Percentiles rank a stretch among this genome's conserved stretches.
These are phyloP conservation scores for Aspergillus tubingensis DNA, from an alignment of 2,329 filamentous ascomycete genomes.

Conservation along the genomic window DNA sequence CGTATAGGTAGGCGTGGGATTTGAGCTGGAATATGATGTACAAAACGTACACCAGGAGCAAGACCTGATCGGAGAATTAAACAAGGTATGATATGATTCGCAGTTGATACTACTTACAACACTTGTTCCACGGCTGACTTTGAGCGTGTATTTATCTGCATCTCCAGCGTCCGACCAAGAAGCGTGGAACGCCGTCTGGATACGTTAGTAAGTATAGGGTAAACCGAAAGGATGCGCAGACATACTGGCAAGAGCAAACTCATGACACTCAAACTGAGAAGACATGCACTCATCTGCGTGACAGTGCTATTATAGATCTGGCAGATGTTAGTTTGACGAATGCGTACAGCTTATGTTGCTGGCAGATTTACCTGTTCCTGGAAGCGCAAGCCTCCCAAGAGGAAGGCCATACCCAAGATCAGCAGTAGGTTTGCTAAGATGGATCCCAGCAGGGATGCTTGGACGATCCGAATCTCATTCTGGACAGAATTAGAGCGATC, in stretches of 20 bases:
- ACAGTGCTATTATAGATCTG: slow-evolving; percentile 92
- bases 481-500: slow-evolving; percentile 9
- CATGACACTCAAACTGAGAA: slow-evolving; percentile 86
- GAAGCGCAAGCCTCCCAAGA: slow-evolving; percentile 80
- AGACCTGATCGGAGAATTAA: slow-evolving; percentile 51
- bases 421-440: slow-evolving; percentile 86
- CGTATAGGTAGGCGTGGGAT: slow-evolving; percentile 88
- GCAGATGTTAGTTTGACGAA: background rate
- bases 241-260: slow-evolving; percentile 79
- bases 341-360: background rate
- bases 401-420: slow-evolving; percentile 89
- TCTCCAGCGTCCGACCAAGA: slow-evolving; percentile 67
- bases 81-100: too few relatives aligned
- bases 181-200: slow-evolving; percentile 82
- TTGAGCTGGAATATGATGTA: slow-evolving; percentile 91
- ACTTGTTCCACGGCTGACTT: slow-evolving; percentile 87
- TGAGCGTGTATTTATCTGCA: slow-evolving; percentile 72
- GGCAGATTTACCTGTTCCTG: slow-evolving; percentile 69
- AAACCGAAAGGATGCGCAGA: slow-evolving; percentile 9
- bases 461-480: slow-evolving; percentile 86
- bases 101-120: slow-evolving; percentile 58
- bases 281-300: slow-evolving; percentile 92
- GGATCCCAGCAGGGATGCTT: slow-evolving; percentile 84
- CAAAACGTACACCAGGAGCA: slow-evolving; percentile 77
- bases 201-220: background rate